Evolutionary conservation across 192 early-diverging fungal genomes (phyloP), one percentile per base, ranked within the genome.

Genomic region (Jimgerdemannia lactiflua): DNA sequence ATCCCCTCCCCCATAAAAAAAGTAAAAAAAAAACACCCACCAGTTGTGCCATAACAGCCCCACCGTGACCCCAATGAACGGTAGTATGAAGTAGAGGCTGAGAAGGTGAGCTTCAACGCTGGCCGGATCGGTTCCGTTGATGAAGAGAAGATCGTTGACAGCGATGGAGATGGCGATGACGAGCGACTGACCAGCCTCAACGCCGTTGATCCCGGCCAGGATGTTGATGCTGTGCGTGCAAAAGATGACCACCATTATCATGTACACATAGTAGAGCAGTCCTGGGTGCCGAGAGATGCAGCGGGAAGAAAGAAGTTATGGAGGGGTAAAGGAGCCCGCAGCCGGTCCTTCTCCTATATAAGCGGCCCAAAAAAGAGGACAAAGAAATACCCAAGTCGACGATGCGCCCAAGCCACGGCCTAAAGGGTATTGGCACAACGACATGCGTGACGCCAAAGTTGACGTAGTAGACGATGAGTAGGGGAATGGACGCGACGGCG

Each of bases 201-300:
- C 91, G 3, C 98, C 98, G 82, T 99, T 99, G 75, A 98, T 94
- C 19, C 98, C 98, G 3, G 98, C 98, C 67, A 98, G 83, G 64
- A 99, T 98, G 78, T 99, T 99, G 85, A 99, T 98, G 17, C 95
- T 93, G 77, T 99, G 95, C 9, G 98, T 99, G 71, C 94, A 97
- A 79, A 99, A 99, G 29, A 97, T 93, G 42, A 91, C 89, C 70
- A 98, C 86, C 75, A 93, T 80, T 0, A 87, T 88, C 90, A 99
- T 98, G 77, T 96, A 98, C 14, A 92, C 84, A 84, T 99, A 99
- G 85, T 99, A 99, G 3, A 99, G 80, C 4, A 82, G 43, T 0
- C 94, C 94, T 94, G 73, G 49, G 8, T 17, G n/a, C 44, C 67
- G 8, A 67, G 4, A n/a, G 67, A 41, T 4, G 19, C 4, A 67